These are phyloP conservation scores for Echeveria elegans DNA, from an alignment of 164 flowering plant species.

Conservation along the genomic window DNA sequence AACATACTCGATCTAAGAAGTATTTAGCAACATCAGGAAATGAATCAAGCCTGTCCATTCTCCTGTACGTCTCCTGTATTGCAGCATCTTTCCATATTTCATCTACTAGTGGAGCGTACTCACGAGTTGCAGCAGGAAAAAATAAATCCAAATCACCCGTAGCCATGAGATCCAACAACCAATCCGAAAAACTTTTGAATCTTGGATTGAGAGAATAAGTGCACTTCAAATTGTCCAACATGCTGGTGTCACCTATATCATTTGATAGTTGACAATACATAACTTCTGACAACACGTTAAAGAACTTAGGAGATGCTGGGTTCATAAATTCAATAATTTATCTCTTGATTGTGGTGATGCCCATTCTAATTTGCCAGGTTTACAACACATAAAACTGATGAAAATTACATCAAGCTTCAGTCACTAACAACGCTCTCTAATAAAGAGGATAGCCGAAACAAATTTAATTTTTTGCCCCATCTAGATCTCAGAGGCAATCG, in stretches of 20 bases:
- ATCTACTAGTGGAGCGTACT: slow-evolving; percentile 95
- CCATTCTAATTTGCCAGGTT: background rate
- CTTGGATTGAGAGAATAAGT: slow-evolving; percentile 78
- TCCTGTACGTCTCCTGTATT: slow-evolving; percentile 76
- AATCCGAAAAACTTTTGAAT: slow-evolving; percentile 91
- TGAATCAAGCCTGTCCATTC: slow-evolving; percentile 78
- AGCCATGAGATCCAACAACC: slow-evolving; percentile 95
- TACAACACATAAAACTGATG: background rate
- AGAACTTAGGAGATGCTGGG: background rate
- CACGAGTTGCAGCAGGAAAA: slow-evolving; percentile 98
- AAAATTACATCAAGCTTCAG: background rate
- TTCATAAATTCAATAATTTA: background rate
- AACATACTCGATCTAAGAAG: slow-evolving; percentile 72
- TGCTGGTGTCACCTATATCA: slow-evolving; percentile 20
- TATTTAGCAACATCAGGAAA: slow-evolving; percentile 95
- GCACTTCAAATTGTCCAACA: slow-evolving; percentile 15
- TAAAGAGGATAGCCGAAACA: background rate
- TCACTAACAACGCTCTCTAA: background rate
- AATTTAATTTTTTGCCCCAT: background rate
- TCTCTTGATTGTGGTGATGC: background rate
- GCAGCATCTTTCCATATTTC: slow-evolving; percentile 98
- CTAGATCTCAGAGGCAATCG: background rate
- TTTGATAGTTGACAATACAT: background rate
- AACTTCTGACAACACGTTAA: background rate
- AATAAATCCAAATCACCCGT: slow-evolving; percentile 95